A percentile compares a stretch with the other conserved stretches of the same genome.
Evolutionary conservation across 768 basidiomycete genomes (phyloP).

Genomic region (Tricholoma hemisulphureum): DNA sequence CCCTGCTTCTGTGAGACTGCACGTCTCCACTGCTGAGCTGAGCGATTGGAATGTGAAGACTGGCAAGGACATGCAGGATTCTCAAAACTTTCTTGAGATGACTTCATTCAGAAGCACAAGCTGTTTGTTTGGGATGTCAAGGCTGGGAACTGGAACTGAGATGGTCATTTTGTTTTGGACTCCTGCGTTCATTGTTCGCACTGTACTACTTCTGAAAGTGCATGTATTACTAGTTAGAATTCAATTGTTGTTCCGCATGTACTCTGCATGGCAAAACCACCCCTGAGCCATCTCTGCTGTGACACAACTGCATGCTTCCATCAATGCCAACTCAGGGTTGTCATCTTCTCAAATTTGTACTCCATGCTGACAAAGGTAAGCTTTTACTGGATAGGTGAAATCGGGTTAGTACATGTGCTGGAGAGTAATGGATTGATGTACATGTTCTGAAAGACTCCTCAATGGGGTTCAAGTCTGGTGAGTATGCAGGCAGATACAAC

Average conservation of each 20-base stretch:
- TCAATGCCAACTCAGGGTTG: constrained; percentile 10
- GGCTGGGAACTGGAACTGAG: background rate
- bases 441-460: constrained; percentile 29
- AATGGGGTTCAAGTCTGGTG: constrained; percentile 36
- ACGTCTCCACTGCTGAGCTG: no score
- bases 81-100: background rate
- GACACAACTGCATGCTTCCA: constrained; percentile 18
- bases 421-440: background rate
- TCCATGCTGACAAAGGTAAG: constrained; percentile 5
- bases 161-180: background rate
- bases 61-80: background rate
- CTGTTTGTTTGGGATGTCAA: background rate
- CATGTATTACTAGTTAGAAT: background rate
- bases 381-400: background rate
- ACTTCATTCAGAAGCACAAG: background rate
- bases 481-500: constrained; percentile 31
- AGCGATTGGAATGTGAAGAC: background rate
- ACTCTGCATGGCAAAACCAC: constrained; percentile 21
- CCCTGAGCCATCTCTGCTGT: constrained; percentile 19
- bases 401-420: constrained; percentile 4
- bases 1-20: no score
- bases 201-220: background rate
- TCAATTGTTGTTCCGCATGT: constrained; percentile 4
- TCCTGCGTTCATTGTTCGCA: background rate
- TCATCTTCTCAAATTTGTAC: background rate